phyloP scores from a whole-genome alignment of 1,139 yeast genomes.

The Zygosaccharomyces sapae region DNA sequence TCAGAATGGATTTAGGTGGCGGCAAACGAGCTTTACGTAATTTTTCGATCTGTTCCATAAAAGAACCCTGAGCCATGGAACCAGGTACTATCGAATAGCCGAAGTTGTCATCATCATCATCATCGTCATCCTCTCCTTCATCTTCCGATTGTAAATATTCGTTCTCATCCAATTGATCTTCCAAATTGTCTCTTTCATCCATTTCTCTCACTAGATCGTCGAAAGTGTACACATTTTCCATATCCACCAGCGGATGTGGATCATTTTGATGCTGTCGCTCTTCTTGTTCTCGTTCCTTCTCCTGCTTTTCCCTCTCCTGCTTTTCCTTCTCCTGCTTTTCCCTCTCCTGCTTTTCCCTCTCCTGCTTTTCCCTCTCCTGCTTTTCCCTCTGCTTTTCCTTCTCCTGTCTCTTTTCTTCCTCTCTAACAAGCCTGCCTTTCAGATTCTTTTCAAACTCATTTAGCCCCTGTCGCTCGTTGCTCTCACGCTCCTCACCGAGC shows the following conservation, averaged over 20 bases:
- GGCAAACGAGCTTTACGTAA: slow-evolving; percentile 20
- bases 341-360: not conserved
- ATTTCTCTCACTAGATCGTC: slow-evolving; percentile 33
- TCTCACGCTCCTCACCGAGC: slow-evolving; percentile 1
- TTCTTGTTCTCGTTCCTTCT: slow-evolving; percentile 1
- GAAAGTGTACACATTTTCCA: slow-evolving; percentile 46
- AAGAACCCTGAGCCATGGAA: slow-evolving; percentile 27
- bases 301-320: no score
- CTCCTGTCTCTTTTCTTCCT: slow-evolving; percentile 3
- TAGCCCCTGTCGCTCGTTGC: not conserved
- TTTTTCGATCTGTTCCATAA: slow-evolving; percentile 31
- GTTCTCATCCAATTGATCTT: slow-evolving; percentile 42
- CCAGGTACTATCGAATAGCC: slow-evolving; percentile 26
- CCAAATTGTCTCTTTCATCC: slow-evolving; percentile 38
- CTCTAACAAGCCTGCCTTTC: slow-evolving; percentile 16
- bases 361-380: slow-evolving; percentile 5
- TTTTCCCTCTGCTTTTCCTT: not conserved
- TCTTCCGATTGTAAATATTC: slow-evolving; percentile 38
- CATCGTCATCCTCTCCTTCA: slow-evolving; percentile 37
- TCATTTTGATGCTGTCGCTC: slow-evolving; percentile 5
- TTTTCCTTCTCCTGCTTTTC: no score
- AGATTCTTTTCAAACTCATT: slow-evolving; percentile 19
- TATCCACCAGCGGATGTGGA: slow-evolving; percentile 40
- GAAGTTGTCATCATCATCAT: slow-evolving; percentile 24
- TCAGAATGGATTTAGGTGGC: slow-evolving; percentile 23